A percentile compares a stretch with the other conserved stretches of the same genome.
Evolutionary conservation across 352 stramenopile species (phyloP).

Genomic region (Blastocystis sp.): DNA sequence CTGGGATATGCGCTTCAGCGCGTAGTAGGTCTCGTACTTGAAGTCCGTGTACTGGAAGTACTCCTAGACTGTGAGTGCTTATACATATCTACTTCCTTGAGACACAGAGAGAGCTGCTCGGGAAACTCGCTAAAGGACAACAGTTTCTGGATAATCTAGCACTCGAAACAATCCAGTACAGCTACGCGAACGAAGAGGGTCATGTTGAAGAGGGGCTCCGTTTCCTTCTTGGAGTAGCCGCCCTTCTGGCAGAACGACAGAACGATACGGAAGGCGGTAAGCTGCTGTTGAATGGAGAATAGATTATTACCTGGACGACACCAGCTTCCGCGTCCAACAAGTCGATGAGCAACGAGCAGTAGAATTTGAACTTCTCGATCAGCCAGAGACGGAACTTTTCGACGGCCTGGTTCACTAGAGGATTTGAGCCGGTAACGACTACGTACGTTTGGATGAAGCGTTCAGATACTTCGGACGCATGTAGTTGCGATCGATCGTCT

Average conservation of each 20-base stretch:
- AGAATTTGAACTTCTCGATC: neutral
- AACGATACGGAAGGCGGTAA: slow-evolving; percentile 13
- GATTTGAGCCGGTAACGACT: neutral
- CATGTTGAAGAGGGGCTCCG: neutral
- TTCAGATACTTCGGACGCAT: slow-evolving; percentile 41
- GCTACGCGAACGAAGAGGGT: neutral
- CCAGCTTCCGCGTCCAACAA: neutral
- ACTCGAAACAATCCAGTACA: neutral
- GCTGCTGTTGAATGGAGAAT: neutral
- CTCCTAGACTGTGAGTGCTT: neutral
- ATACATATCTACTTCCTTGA: slow-evolving; percentile 2
- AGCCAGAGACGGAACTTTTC: slow-evolving; percentile 48
- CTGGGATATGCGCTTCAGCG: neutral
- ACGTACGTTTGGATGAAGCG: neutral
- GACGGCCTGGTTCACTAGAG: slow-evolving; percentile 29
- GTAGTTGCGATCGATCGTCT: slow-evolving; percentile 48
- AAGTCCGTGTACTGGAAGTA: slow-evolving; percentile 52
- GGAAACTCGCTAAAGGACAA: slow-evolving; percentile 2
- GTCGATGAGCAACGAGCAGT: neutral
- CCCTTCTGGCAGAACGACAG: slow-evolving; percentile 48
- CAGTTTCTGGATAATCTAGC: neutral
- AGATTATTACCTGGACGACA: neutral
- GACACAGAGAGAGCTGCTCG: neutral
- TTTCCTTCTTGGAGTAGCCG: neutral
- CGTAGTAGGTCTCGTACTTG: slow-evolving; percentile 12